phyloP scores from a whole-genome alignment of 495 filamentous ascomycete genomes.

The Letharia columbiana region DNA sequence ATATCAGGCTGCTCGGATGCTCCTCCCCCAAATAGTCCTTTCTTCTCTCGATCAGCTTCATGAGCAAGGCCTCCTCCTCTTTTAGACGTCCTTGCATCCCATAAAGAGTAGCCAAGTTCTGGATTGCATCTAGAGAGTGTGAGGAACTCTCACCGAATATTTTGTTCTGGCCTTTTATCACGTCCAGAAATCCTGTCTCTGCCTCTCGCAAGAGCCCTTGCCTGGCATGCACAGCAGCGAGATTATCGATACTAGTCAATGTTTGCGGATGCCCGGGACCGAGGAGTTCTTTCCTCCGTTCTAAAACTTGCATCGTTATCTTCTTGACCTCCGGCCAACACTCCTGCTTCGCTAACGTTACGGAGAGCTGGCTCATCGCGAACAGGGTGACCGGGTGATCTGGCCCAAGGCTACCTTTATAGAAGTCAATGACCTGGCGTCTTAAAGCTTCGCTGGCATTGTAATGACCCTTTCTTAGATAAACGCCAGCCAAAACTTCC shows the following conservation, averaged over 20 bases:
- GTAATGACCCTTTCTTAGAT: background rate
- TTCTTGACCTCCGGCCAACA: constrained; percentile 1
- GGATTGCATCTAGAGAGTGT: background rate
- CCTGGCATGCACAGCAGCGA: background rate
- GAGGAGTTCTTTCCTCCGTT: constrained; percentile 4
- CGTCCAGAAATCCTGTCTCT: background rate
- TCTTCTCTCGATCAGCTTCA: background rate
- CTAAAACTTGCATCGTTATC: constrained; percentile 3
- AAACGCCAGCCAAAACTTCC: background rate
- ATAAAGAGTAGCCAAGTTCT: background rate
- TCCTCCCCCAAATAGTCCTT: background rate
- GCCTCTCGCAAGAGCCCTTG: constrained; percentile 5
- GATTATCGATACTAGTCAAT: background rate
- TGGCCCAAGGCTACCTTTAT: background rate
- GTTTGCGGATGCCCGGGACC: constrained; percentile 1
- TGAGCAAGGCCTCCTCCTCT: background rate
- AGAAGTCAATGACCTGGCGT: background rate
- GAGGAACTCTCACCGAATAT: background rate
- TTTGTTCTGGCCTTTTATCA: background rate
- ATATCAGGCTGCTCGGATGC: background rate
- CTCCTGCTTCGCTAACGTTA: background rate
- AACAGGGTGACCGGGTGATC: background rate
- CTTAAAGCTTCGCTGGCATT: background rate
- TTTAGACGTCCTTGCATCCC: background rate
- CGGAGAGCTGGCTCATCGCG: background rate